Percentiles rank a stretch among this genome's conserved stretches.
These are phyloP conservation scores for Caryopteris hybrid DNA, from an alignment of 305 asterid species.

Conservation along the genomic window DNA sequence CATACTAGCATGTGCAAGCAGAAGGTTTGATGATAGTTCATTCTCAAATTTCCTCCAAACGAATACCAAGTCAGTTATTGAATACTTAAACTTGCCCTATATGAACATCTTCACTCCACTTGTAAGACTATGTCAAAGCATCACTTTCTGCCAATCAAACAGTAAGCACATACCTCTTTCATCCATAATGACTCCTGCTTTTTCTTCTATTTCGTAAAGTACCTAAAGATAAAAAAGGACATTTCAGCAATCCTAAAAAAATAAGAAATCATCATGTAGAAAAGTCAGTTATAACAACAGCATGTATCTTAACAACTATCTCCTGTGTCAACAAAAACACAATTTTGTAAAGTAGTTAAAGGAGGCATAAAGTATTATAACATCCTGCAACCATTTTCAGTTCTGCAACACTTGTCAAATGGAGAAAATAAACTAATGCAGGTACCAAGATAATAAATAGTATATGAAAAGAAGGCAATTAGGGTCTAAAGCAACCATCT, in stretches of 20 bases:
- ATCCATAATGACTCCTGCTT: constrained; percentile 75
- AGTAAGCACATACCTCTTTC: constrained; percentile 64
- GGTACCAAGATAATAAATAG: no score
- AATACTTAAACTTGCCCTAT: neutral
- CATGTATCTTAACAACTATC: no score
- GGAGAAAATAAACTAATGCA: no score
- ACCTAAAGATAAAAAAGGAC: constrained; percentile 39
- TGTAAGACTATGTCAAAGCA: neutral
- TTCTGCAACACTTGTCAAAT: no score
- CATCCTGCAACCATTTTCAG: no score
- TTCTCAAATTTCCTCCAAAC: neutral
- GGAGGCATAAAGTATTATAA: no score
- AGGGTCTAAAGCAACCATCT: no score
- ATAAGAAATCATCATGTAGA: neutral
- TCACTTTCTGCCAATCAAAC: constrained; percentile 1
- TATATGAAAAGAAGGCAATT: no score
- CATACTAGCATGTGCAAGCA: neutral
- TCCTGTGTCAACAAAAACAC: no score
- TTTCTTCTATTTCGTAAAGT: constrained; percentile 83
- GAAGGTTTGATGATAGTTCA: neutral
- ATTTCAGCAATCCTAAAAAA: constrained; percentile 3
- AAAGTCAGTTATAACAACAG: neutral
- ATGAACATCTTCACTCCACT: neutral
- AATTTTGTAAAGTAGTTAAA: no score
- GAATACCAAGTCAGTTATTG: neutral